phyloP scores from a whole-genome alignment of 202 grass and related monocot species.

The Thinopyrum obtusiflorum region DNA sequence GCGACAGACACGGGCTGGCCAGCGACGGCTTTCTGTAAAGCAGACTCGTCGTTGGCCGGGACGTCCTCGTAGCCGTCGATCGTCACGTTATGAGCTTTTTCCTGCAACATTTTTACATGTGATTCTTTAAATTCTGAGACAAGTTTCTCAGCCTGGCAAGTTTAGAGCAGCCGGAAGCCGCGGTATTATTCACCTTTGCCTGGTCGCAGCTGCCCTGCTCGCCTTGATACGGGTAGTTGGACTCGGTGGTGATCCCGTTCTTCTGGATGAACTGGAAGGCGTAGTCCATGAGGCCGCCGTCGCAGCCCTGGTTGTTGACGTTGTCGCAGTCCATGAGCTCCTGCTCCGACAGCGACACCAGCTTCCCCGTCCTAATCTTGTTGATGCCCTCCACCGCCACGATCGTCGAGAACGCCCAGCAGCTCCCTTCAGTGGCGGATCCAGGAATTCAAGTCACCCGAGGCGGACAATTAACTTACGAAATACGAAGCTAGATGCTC shows the following conservation, averaged over 20 bases:
- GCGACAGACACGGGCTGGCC: constrained; percentile 68
- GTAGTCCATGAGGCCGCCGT: constrained; percentile 74
- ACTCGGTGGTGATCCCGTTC: constrained; percentile 56
- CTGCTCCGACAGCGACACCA: constrained; percentile 69
- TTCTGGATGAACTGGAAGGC: constrained; percentile 57
- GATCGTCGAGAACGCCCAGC: constrained; percentile 68
- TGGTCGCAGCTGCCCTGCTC: constrained; percentile 38
- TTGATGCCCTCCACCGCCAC: constrained; percentile 68
- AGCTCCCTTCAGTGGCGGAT: too few species aligned
- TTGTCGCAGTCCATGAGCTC: constrained; percentile 63
- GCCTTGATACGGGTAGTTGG: constrained; percentile 49
- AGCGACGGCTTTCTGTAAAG: constrained; percentile 53
- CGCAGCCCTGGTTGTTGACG: constrained; percentile 44
- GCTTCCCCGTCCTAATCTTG: constrained; percentile 53
- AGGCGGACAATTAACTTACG: too few species aligned
- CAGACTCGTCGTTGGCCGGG: constrained; percentile 44
- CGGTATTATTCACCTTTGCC: constrained; percentile 20
- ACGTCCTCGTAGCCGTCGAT: constrained; percentile 67
- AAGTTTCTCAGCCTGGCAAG: background rate
- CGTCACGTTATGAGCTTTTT: constrained; percentile 41
- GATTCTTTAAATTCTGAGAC: background rate
- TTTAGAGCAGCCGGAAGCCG: background rate
- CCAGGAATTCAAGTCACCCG: too few species aligned
- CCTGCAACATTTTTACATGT: constrained; percentile 6
- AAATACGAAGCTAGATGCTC: too few species aligned